Conservation (phyloP, 1,139 yeast species). For the Pichia sp. region DNA sequence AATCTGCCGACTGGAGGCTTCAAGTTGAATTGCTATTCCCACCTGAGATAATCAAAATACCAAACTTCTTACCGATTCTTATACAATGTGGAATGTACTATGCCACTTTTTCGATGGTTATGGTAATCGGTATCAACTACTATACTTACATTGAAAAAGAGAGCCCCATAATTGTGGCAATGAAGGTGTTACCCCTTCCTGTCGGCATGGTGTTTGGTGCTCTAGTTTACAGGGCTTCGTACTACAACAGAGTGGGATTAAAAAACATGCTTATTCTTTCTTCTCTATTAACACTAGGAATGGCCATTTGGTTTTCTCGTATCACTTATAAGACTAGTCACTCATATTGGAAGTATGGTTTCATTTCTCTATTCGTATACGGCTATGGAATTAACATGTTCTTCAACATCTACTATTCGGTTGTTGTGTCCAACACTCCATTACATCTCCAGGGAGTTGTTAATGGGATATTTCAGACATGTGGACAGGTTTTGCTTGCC, state of each 20-base stretch:
- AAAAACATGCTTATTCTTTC: constrained; percentile 23
- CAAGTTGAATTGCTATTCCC: constrained; percentile 25
- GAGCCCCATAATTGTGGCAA: constrained; percentile 28
- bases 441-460: constrained; percentile 33
- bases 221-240: constrained; percentile 11
- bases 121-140: constrained; percentile 17
- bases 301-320: constrained; percentile 28
- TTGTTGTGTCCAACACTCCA: constrained; percentile 31
- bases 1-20: constrained; percentile 17
- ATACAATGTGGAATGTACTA: constrained; percentile 15
- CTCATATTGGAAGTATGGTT: constrained; percentile 32
- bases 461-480: constrained; percentile 32
- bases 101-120: constrained; percentile 11
- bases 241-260: constrained; percentile 20
- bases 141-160: constrained; percentile 21
- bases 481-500: constrained; percentile 31
- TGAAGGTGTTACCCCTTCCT: constrained; percentile 29
- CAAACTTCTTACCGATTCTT: constrained; percentile 21
- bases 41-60: constrained; percentile 19
- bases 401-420: constrained; percentile 23
- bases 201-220: constrained; percentile 20
- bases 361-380: constrained; percentile 23
- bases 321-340: constrained; percentile 18
- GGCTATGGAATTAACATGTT: constrained; percentile 22
- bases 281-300: constrained; percentile 17